Conservation (phyloP, 768 basidiomycete genomes). For the Macrolepiota fuliginosa region DNA sequence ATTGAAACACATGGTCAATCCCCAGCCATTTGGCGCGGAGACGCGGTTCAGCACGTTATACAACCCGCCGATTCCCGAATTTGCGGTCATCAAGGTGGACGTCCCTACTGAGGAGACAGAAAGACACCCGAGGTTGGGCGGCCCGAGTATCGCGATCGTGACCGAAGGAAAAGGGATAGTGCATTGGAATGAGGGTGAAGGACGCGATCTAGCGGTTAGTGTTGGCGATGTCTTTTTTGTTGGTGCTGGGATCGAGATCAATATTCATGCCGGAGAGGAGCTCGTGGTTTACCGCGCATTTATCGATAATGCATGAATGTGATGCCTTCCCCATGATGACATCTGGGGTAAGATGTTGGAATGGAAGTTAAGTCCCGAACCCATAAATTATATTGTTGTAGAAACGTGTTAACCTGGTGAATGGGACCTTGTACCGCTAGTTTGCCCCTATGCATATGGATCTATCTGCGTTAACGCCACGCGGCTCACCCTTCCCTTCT, state of each 20-base stretch:
- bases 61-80: conserved; percentile 92
- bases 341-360: background rate
- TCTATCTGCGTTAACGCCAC: background rate
- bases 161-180: conserved; percentile 66
- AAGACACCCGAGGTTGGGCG: conserved; percentile 61
- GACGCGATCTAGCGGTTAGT: conserved; percentile 34
- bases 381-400: background rate
- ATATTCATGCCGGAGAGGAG: conserved; percentile 38
- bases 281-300: conserved; percentile 71
- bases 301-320: conserved; percentile 24
- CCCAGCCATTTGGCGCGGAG: conserved; percentile 40
- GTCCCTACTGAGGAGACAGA: conserved; percentile 46
- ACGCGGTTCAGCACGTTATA: conserved; percentile 50
- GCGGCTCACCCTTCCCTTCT: background rate
- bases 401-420: background rate
- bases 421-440: background rate
- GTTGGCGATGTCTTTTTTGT: conserved; percentile 82
- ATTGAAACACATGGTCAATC: conserved; percentile 66
- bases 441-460: background rate
- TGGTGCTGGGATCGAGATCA: conserved; percentile 63
- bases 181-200: conserved; percentile 38
- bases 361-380: background rate
- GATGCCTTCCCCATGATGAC: conserved; percentile 9
- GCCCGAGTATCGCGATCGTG: conserved; percentile 83
- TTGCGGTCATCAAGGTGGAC: conserved; percentile 73